These are phyloP conservation scores for Endogone sp. DNA, from an alignment of 192 early-diverging fungal genomes.

Conservation along the genomic window DNA sequence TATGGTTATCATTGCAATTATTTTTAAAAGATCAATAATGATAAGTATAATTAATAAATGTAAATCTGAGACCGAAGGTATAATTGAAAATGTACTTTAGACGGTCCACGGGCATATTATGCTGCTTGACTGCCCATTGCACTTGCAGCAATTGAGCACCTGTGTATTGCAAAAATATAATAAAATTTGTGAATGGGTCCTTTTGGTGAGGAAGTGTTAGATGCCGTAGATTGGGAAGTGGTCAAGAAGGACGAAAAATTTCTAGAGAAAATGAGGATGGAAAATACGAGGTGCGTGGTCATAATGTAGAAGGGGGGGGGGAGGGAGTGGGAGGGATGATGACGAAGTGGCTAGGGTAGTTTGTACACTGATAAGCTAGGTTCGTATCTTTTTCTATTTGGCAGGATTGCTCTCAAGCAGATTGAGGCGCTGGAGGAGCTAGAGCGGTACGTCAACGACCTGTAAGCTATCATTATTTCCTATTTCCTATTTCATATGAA, in stretches of 20 bases:
- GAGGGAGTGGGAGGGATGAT: conserved; percentile 17
- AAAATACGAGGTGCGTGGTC: conserved; percentile 53
- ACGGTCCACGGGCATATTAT: too few relatives aligned
- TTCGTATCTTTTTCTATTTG: background rate
- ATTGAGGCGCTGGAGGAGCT: conserved; percentile 42
- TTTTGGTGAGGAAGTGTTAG: conserved; percentile 36
- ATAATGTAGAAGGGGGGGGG: background rate
- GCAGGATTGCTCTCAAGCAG: conserved; percentile 43
- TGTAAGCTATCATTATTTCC: conserved; percentile 8
- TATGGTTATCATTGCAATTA: too few relatives aligned
- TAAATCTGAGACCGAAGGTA: too few relatives aligned
- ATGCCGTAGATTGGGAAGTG: conserved; percentile 40
- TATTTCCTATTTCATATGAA: background rate
- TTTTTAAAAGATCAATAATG: too few relatives aligned
- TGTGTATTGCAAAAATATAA: too few relatives aligned
- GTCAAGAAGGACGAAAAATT: conserved; percentile 53
- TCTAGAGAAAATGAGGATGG: conserved; percentile 54
- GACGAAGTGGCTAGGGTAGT: conserved; percentile 18
- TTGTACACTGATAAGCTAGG: conserved; percentile 4
- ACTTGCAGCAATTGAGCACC: too few relatives aligned
- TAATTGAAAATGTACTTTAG: too few relatives aligned
- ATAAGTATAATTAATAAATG: too few relatives aligned
- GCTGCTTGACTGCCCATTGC: too few relatives aligned
- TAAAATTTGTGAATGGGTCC: too few relatives aligned
- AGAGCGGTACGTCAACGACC: conserved; percentile 27